Conservation (phyloP, 179 eudicot genomes). For the Actinidia polygama region DNA sequence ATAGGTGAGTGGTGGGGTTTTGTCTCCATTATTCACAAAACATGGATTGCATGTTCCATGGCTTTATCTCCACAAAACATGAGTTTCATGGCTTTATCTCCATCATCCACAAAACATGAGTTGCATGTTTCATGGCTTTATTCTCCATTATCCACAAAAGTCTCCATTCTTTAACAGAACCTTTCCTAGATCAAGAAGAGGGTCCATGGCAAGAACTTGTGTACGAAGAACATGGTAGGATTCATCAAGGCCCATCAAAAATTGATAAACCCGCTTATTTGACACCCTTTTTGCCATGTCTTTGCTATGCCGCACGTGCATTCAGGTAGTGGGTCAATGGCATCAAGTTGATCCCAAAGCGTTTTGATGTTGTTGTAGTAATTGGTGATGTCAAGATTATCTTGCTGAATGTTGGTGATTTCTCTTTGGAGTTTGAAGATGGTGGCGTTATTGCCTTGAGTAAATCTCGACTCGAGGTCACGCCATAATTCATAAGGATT, state of each 20-base stretch:
- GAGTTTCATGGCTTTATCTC: too few species aligned
- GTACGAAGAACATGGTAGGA: neutral
- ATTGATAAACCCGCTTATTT: neutral
- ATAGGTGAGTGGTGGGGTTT: too few species aligned
- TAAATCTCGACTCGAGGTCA: too few species aligned
- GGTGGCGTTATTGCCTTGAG: neutral
- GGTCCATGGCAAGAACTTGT: neutral
- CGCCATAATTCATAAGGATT: neutral
- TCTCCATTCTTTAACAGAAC: too few species aligned
- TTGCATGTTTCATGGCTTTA: too few species aligned
- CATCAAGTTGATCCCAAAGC: constrained; percentile 8
- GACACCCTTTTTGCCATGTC: constrained; percentile 4
- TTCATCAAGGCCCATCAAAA: constrained; percentile 6
- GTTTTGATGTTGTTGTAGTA: neutral
- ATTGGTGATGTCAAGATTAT: constrained; percentile 1
- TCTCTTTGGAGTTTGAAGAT: constrained; percentile 1
- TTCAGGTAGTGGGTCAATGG: neutral
- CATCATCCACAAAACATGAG: too few species aligned
- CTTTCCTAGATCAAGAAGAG: neutral
- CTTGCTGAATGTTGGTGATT: neutral
- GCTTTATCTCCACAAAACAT: too few species aligned
- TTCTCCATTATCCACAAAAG: too few species aligned
- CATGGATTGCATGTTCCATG: too few species aligned
- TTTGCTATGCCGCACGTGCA: neutral
- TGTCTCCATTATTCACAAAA: too few species aligned